A percentile compares a stretch with the other conserved stretches of the same genome.
Conservation (phyloP, 2,329 filamentous ascomycete species). For the Monilinia fructigena region DNA sequence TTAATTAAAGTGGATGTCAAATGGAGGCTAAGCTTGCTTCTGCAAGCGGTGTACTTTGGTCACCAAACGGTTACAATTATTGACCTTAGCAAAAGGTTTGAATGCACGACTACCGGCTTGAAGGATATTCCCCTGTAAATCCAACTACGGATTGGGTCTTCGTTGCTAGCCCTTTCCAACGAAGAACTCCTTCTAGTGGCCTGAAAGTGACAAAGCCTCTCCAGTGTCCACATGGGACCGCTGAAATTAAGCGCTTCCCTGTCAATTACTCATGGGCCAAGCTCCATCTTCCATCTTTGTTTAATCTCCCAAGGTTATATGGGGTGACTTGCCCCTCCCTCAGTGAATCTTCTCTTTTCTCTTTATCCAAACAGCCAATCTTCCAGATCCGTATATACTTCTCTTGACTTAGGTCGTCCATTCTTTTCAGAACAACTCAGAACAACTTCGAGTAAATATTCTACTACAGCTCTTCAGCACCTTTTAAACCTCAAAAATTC, state of each 20-base stretch:
- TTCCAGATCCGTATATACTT: conserved; percentile 27
- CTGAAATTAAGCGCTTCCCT: conserved; percentile 19
- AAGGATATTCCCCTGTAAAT: conserved; percentile 18
- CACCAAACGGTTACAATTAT: conserved; percentile 1
- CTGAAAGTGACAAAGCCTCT: neutral
- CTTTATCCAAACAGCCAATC: conserved; percentile 32
- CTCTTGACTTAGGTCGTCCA: conserved; percentile 40
- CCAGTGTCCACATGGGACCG: conserved; percentile 18
- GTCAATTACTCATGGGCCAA: neutral
- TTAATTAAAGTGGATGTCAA: conserved; percentile 4
- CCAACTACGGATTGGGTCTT: conserved; percentile 5
- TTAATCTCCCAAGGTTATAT: conserved; percentile 33
- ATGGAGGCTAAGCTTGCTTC: conserved; percentile 10
- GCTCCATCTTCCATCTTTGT: conserved; percentile 16
- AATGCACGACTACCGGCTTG: conserved; percentile 14
- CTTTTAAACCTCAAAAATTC: conserved; percentile 16
- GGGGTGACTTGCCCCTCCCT: conserved; percentile 20
- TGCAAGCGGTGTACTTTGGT: conserved; percentile 5
- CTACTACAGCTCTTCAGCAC: conserved; percentile 32
- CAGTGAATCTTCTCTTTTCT: conserved; percentile 25
- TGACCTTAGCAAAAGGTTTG: neutral
- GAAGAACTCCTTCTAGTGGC: conserved; percentile 1
- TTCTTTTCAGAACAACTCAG: conserved; percentile 36
- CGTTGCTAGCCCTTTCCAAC: neutral
- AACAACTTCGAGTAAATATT: conserved; percentile 23